phyloP scores from a whole-genome alignment of 176 grass and related monocot genomes.

The Triticum turgidum region DNA sequence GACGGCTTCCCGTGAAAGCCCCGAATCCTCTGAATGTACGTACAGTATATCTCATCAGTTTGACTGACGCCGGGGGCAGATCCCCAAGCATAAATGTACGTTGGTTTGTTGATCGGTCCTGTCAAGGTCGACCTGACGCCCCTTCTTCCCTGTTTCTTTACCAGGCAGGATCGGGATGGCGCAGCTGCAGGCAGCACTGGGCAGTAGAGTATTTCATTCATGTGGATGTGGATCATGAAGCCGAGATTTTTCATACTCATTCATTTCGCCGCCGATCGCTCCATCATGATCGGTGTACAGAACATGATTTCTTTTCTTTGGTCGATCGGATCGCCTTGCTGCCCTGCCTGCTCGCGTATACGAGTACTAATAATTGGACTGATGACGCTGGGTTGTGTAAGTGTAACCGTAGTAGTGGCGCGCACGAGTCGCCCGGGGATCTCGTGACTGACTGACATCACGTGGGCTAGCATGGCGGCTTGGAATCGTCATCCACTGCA shows the following conservation, averaged over 20 bases:
- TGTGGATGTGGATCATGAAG: background rate
- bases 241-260: background rate
- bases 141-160: background rate
- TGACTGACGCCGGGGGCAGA: too few species aligned
- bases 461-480: background rate
- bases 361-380: background rate
- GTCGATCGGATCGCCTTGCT: background rate
- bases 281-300: too few species aligned
- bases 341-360: background rate
- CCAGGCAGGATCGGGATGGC: background rate
- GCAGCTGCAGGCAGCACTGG: background rate
- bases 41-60: too few species aligned
- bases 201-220: background rate
- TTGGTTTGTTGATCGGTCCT: background rate
- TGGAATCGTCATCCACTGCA: background rate
- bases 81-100: too few species aligned
- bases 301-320: background rate
- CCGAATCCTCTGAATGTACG: too few species aligned
- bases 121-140: background rate
- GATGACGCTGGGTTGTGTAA: background rate
- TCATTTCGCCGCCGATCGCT: background rate
- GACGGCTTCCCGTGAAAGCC: too few species aligned
- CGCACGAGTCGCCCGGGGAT: background rate
- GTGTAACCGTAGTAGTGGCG: background rate
- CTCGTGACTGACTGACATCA: constrained; percentile 10